Evolutionary conservation across 1,139 yeast species (phyloP).

Genomic region (Geotrichum cucujoidarum): DNA sequence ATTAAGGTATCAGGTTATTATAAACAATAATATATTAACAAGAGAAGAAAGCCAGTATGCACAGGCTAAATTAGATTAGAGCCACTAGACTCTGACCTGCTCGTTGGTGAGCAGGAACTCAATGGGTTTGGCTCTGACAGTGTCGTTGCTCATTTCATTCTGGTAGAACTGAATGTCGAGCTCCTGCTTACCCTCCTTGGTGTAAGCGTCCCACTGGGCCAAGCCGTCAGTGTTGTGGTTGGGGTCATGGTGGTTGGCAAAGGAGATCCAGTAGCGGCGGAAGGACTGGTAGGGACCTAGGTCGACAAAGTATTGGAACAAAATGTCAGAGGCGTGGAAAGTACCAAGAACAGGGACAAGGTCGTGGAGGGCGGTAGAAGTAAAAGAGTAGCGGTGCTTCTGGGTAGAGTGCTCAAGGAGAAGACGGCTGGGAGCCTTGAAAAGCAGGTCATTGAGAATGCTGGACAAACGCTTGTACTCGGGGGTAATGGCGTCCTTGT

Average conservation of each 20-base stretch:
- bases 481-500: conserved; percentile 15
- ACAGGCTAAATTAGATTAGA: too few relatives aligned
- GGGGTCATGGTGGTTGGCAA: conserved; percentile 24
- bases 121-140: too few relatives aligned
- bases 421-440: conserved; percentile 25
- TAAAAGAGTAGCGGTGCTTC: conserved; percentile 16
- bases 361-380: conserved; percentile 15
- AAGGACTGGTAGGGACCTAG: conserved; percentile 16
- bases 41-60: too few relatives aligned
- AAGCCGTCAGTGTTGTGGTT: conserved; percentile 19
- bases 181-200: conserved; percentile 26
- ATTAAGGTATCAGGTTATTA: too few relatives aligned
- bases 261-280: conserved; percentile 23
- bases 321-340: conserved; percentile 21
- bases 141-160: too few relatives aligned
- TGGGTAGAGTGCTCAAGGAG: conserved; percentile 11
- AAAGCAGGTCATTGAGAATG: conserved; percentile 23
- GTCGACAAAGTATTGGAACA: conserved; percentile 9
- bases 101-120: too few relatives aligned
- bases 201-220: conserved; percentile 31
- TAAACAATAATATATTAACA: too few relatives aligned
- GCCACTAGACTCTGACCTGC: too few relatives aligned
- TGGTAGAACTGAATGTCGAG: too few relatives aligned
- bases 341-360: conserved; percentile 22
- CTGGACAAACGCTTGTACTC: conserved; percentile 25